Percentiles rank a stretch among this genome's conserved stretches.
phyloP scores from a whole-genome alignment of 305 asterid genomes.

The Petunia hybrid region DNA sequence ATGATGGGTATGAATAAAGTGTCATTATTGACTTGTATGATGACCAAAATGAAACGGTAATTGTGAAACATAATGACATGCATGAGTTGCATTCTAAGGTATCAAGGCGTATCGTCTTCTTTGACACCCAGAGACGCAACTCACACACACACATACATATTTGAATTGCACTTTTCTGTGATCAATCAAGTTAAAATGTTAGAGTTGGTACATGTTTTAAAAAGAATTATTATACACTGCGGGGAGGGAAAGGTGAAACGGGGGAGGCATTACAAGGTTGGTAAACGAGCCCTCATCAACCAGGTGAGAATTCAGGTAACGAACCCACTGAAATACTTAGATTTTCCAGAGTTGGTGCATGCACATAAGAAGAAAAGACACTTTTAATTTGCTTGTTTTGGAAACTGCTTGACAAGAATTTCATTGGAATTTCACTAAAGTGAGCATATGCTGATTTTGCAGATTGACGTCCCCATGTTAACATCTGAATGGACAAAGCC shows the following conservation, averaged over 20 bases:
- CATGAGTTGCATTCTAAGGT: constrained; percentile 2
- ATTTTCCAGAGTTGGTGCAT: too few species aligned
- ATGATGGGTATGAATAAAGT: constrained; percentile 9
- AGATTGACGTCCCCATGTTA: constrained; percentile 95
- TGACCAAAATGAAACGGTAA: not conserved
- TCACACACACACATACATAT: not conserved
- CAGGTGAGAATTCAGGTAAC: too few species aligned
- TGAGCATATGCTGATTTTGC: constrained; percentile 41
- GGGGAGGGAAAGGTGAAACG: too few species aligned
- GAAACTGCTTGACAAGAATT: constrained; percentile 18
- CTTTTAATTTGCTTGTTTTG: not conserved
- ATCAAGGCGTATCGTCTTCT: not conserved
- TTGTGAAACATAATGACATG: not conserved
- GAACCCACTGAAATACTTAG: too few species aligned
- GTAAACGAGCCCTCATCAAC: too few species aligned
- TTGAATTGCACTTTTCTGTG: not conserved
- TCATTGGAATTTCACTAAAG: not conserved
- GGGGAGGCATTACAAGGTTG: too few species aligned
- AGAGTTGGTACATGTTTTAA: not conserved
- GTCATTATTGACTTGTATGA: constrained; percentile 4
- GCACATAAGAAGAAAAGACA: not conserved
- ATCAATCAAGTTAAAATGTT: not conserved
- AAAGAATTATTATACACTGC: too few species aligned
- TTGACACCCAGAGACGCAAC: not conserved
- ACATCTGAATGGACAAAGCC: constrained; percentile 79